These are phyloP conservation scores for Glaciozyma martinii DNA, from an alignment of 768 basidiomycete species.

Conservation along the genomic window DNA sequence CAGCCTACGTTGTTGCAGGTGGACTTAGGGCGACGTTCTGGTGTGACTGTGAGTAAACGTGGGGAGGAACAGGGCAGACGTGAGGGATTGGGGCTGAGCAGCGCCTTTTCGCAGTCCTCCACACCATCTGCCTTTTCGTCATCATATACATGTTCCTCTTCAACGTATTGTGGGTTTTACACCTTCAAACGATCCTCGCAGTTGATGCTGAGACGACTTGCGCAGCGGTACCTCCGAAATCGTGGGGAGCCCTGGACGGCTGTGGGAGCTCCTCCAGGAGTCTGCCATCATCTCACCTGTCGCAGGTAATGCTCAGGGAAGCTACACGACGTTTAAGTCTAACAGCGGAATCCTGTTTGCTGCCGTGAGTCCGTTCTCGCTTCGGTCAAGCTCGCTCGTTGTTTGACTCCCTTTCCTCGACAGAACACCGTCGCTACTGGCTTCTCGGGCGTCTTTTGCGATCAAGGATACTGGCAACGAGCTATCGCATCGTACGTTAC, in stretches of 20 bases:
- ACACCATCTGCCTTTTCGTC: constrained; percentile 74
- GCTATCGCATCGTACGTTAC: too few species aligned
- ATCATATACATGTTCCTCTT: constrained; percentile 71
- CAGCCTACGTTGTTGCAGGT: constrained; percentile 37
- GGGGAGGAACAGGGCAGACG: too few species aligned
- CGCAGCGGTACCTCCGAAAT: too few species aligned
- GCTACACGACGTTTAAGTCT: constrained; percentile 51
- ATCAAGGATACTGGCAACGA: constrained; percentile 52
- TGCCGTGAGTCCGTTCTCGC: too few species aligned
- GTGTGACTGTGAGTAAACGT: too few species aligned
- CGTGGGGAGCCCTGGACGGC: background rate
- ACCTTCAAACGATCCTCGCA: too few species aligned
- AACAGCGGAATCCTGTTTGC: too few species aligned
- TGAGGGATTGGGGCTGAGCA: too few species aligned
- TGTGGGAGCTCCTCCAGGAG: constrained; percentile 68
- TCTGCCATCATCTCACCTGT: constrained; percentile 56
- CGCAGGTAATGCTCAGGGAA: constrained; percentile 70
- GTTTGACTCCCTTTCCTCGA: too few species aligned
- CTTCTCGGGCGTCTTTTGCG: constrained; percentile 51
- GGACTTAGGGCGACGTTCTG: constrained; percentile 33
- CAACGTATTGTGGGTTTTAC: too few species aligned
- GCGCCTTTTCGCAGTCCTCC: constrained; percentile 34
- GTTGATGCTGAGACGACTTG: too few species aligned
- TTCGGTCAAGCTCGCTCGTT: too few species aligned
- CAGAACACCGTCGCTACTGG: background rate